A percentile compares a stretch with the other conserved stretches of the same genome.
These are phyloP conservation scores for Senna siamea DNA, from an alignment of 306 rosid genomes.

Conservation along the genomic window DNA sequence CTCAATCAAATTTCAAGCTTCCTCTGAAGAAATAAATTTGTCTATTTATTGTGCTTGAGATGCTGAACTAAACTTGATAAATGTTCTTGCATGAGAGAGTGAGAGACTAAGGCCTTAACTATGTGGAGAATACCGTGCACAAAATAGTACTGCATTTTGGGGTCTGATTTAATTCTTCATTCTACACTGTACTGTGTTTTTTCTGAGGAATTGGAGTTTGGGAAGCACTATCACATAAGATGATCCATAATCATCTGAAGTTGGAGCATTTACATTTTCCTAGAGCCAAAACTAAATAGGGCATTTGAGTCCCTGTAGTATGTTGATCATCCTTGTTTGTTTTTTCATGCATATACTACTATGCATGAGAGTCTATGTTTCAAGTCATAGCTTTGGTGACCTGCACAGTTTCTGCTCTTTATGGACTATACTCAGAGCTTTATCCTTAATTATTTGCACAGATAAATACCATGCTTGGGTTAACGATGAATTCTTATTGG, in stretches of 20 bases:
- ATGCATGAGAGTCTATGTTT: conserved; percentile 15
- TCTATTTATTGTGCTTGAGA: conserved; percentile 13
- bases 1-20: conserved; percentile 11
- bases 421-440: not conserved
- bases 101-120: not conserved
- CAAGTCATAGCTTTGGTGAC: conserved; percentile 18
- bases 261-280: not conserved
- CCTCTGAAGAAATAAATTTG: not conserved
- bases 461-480: conserved; percentile 98
- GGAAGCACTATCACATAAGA: not conserved
- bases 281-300: not conserved
- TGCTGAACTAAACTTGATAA: conserved; percentile 15
- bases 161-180: not conserved
- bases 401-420: conserved; percentile 26
- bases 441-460: conserved; percentile 55
- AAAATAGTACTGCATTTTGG: not conserved
- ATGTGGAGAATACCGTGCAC: not conserved
- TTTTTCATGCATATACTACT: conserved; percentile 3
- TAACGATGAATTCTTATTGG: conserved; percentile 81
- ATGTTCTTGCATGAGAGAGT: conserved; percentile 21
- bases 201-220: conserved; percentile 21
- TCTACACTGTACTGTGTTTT: not conserved
- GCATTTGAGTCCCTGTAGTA: conserved; percentile 9
- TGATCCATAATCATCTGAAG: conserved; percentile 1
- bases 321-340: not conserved